These are phyloP conservation scores for Lasiosphaeris hirsuta DNA, from an alignment of 495 filamentous ascomycete species.

Conservation along the genomic window DNA sequence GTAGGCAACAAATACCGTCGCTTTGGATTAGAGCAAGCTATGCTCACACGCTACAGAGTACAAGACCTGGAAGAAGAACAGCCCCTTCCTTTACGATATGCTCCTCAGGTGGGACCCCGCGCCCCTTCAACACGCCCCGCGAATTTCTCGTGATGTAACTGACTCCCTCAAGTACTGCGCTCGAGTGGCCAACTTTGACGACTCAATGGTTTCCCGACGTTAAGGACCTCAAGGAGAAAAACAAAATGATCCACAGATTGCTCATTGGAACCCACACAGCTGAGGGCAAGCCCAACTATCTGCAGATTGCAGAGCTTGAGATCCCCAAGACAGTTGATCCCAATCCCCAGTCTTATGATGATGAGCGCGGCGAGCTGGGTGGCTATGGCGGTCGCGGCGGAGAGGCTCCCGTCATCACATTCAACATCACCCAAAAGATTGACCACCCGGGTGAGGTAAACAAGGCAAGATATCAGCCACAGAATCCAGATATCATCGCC, in stretches of 20 bases:
- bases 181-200: slow-evolving; percentile 97
- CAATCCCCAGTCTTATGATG: slow-evolving; percentile 79
- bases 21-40: neutral
- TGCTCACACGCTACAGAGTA: slow-evolving; percentile 63
- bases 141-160: slow-evolving; percentile 7
- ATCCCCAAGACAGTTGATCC: slow-evolving; percentile 75
- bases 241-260: slow-evolving; percentile 82
- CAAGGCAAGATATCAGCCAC: slow-evolving; percentile 95
- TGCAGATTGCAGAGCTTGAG: slow-evolving; percentile 91
- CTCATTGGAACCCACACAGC: slow-evolving; percentile 95
- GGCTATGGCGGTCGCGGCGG: slow-evolving; percentile 71
- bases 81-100: slow-evolving; percentile 96
- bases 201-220: slow-evolving; percentile 98
- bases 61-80: slow-evolving; percentile 99
- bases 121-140: neutral
- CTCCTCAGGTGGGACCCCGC: slow-evolving; percentile 63
- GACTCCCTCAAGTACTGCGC: slow-evolving; percentile 61
- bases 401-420: slow-evolving; percentile 63
- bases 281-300: slow-evolving; percentile 79
- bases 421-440: slow-evolving; percentile 91
- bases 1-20: slow-evolving; percentile 37
- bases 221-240: slow-evolving; percentile 78
- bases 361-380: slow-evolving; percentile 86
- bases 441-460: slow-evolving; percentile 97
- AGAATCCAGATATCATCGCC: slow-evolving; percentile 96